Conservation (phyloP, 371 early-diverging fungal genomes). For the Rhizopus arrhizus region DNA sequence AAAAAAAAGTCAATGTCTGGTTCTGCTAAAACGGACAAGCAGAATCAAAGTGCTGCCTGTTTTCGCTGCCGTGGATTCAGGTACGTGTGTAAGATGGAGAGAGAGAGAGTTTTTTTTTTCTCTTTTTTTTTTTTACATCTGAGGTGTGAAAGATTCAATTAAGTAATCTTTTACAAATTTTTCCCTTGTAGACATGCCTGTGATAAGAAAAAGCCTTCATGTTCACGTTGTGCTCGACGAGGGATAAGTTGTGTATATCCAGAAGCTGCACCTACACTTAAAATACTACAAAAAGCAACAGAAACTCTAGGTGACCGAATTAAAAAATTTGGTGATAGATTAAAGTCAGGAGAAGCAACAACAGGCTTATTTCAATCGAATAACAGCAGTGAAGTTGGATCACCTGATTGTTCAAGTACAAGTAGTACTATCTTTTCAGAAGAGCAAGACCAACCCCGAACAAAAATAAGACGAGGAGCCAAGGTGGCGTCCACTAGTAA, state of each 20-base stretch:
- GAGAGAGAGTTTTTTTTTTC: neutral
- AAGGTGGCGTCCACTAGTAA: conserved; percentile 25
- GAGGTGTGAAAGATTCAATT: too few species aligned
- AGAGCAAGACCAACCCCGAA: conserved; percentile 7
- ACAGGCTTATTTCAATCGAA: neutral
- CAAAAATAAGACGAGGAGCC: conserved; percentile 5
- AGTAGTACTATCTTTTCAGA: conserved; percentile 12
- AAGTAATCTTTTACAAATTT: neutral
- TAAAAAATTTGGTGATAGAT: conserved; percentile 28
- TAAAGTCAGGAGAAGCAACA: conserved; percentile 21
- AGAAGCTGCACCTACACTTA: conserved; percentile 42
- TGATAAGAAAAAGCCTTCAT: conserved; percentile 36
- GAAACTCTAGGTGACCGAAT: conserved; percentile 37
- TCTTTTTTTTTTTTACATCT: too few species aligned
- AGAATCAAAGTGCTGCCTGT: conserved; percentile 33
- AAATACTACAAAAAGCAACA: conserved; percentile 35
- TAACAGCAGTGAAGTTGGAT: neutral
- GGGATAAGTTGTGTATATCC: conserved; percentile 41
- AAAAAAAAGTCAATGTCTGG: neutral
- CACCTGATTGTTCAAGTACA: conserved; percentile 2
- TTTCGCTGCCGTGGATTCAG: conserved; percentile 42
- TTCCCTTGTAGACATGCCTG: conserved; percentile 31
- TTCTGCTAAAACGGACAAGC: conserved; percentile 1
- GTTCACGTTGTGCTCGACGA: conserved; percentile 37
- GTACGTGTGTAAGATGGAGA: conserved; percentile 13